phyloP scores from a whole-genome alignment of 2,329 filamentous ascomycete genomes.

The Arthrinium puccinioides region DNA sequence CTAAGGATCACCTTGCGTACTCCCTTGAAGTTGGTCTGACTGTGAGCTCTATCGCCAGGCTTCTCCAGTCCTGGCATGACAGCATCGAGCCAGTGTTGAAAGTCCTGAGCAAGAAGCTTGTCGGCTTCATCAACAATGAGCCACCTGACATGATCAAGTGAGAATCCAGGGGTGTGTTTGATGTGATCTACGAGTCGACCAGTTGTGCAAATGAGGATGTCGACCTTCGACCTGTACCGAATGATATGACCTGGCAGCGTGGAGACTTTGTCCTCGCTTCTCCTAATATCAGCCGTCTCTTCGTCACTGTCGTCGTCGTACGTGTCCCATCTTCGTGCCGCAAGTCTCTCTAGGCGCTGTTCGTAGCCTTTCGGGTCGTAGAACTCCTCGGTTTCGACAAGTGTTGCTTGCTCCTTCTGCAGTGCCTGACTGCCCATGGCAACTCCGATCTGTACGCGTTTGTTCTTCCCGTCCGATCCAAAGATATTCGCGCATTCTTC shows the following conservation, averaged over 20 bases:
- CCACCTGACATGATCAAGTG: slow-evolving; percentile 73
- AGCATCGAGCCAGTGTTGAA: slow-evolving; percentile 79
- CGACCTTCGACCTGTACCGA: slow-evolving; percentile 63
- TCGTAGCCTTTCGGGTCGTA: slow-evolving; percentile 60
- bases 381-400: slow-evolving; percentile 33
- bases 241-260: slow-evolving; percentile 56
- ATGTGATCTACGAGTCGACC: slow-evolving; percentile 89
- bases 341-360: slow-evolving; percentile 30
- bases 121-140: slow-evolving; percentile 92
- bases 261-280: slow-evolving; percentile 18
- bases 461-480: slow-evolving; percentile 48
- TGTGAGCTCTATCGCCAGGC: slow-evolving; percentile 45
- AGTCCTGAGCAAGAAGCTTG: slow-evolving; percentile 82
- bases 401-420: slow-evolving; percentile 48
- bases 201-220: slow-evolving; percentile 86
- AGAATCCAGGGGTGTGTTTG: slow-evolving; percentile 75
- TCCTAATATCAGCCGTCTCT: slow-evolving; percentile 17
- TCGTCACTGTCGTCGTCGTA: slow-evolving; percentile 26
- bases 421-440: slow-evolving; percentile 77
- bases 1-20: slow-evolving; percentile 81
- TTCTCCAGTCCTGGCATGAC: slow-evolving; percentile 56
- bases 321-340: slow-evolving; percentile 24
- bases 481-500: slow-evolving; percentile 64
- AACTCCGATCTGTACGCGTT: slow-evolving; percentile 65
- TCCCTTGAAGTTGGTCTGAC: slow-evolving; percentile 41